Evolutionary conservation across 306 rosid species (phyloP).

Genomic region (Gastrolobium bilobum): DNA sequence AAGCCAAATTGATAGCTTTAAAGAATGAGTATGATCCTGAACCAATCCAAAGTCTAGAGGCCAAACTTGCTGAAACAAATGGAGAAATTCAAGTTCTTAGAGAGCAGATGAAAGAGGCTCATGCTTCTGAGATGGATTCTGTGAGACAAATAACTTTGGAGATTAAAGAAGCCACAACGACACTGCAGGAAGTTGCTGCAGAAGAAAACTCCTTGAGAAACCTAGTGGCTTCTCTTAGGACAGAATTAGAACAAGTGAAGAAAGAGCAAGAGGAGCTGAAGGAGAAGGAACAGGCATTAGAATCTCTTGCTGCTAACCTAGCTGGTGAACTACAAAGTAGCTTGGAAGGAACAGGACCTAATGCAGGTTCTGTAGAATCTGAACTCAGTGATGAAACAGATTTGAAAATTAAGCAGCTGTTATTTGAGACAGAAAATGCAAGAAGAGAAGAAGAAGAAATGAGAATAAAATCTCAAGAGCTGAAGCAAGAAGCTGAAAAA

Average conservation of each 20-base stretch:
- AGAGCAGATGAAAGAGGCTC: slow-evolving; percentile 64
- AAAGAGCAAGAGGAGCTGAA: slow-evolving; percentile 55
- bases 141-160: slow-evolving; percentile 63
- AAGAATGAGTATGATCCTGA: slow-evolving; percentile 67
- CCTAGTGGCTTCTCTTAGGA: slow-evolving; percentile 56
- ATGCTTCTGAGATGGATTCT: slow-evolving; percentile 70
- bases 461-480: slow-evolving; percentile 52
- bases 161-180: slow-evolving; percentile 70
- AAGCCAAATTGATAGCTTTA: slow-evolving; percentile 56
- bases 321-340: slow-evolving; percentile 41
- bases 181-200: slow-evolving; percentile 65
- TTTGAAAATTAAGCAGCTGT: slow-evolving; percentile 54
- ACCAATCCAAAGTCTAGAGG: slow-evolving; percentile 54
- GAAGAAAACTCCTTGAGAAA: slow-evolving; percentile 71
- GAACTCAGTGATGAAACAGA: slow-evolving; percentile 32
- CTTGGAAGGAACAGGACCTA: slow-evolving; percentile 45
- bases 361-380: not conserved
- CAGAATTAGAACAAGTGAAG: slow-evolving; percentile 71
- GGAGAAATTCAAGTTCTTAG: slow-evolving; percentile 67
- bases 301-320: slow-evolving; percentile 52
- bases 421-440: slow-evolving; percentile 56
- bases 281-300: slow-evolving; percentile 54
- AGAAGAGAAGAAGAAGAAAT: slow-evolving; percentile 65
- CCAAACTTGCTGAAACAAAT: slow-evolving; percentile 63
- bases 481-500: slow-evolving; percentile 63